Percentiles rank a stretch among this genome's conserved stretches.
These are phyloP conservation scores for Coelastrella sp. DNA, from an alignment of 139 green algal genomes.

Conservation along the genomic window DNA sequence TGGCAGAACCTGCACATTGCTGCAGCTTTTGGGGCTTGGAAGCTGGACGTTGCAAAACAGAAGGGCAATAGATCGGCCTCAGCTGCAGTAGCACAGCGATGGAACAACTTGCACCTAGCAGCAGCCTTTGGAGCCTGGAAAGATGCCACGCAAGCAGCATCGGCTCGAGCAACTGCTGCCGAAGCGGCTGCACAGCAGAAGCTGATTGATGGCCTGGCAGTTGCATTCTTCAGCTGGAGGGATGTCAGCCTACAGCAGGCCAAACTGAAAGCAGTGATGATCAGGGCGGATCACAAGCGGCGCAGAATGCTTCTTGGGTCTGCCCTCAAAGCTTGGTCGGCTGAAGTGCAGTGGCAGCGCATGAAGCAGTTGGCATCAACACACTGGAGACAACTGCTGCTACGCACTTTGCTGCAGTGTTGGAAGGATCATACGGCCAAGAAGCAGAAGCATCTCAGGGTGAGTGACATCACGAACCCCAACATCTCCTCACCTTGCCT, in stretches of 20 bases:
- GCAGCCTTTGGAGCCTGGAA: slow-evolving; percentile 31
- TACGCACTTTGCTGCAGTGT: background rate
- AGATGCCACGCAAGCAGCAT: background rate
- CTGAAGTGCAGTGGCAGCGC: background rate
- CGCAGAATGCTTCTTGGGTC: background rate
- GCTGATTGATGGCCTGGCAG: background rate
- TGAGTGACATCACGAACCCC: background rate
- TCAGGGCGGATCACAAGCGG: background rate
- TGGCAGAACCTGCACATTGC: slow-evolving; percentile 41
- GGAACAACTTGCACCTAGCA: slow-evolving; percentile 26
- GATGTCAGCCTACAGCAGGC: background rate
- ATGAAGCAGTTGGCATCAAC: slow-evolving; percentile 6
- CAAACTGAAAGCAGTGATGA: background rate
- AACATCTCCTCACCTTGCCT: background rate
- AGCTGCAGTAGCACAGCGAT: background rate
- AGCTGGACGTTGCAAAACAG: background rate
- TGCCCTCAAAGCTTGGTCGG: background rate
- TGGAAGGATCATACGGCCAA: background rate
- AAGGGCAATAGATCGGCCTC: background rate
- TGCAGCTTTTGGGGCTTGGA: slow-evolving; percentile 35
- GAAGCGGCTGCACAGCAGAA: background rate
- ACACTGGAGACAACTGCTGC: slow-evolving; percentile 15
- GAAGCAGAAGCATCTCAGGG: background rate
- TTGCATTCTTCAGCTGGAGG: background rate
- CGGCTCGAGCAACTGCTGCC: background rate